phyloP scores from a whole-genome alignment of 164 flowering plant species.

The Magnolia sinica region DNA sequence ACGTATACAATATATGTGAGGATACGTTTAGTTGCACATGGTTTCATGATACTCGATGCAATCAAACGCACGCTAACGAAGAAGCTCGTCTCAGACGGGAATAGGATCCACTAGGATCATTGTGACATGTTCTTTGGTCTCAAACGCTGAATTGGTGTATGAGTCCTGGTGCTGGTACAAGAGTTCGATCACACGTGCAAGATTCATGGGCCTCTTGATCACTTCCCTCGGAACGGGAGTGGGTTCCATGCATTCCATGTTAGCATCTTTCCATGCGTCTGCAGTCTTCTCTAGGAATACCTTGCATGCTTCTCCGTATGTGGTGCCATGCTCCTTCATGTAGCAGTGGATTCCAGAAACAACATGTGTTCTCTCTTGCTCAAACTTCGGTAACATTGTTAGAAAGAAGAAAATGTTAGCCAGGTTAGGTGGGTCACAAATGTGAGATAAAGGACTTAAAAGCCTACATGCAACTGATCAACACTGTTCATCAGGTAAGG shows the following conservation, averaged over 20 bases:
- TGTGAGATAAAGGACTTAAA: too few relatives aligned
- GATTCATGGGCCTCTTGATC: background rate
- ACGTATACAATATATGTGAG: too few relatives aligned
- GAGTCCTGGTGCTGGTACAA: background rate
- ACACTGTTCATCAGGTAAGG: too few relatives aligned
- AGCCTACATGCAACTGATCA: too few relatives aligned
- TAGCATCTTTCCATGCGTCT: slow-evolving; percentile 12
- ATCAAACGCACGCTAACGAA: background rate
- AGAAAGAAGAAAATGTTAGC: background rate
- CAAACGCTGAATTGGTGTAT: background rate
- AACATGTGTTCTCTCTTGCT: slow-evolving; percentile 13
- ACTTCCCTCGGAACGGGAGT: background rate
- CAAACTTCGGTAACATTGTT: background rate
- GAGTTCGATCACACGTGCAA: background rate
- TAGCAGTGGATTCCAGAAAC: slow-evolving; percentile 13
- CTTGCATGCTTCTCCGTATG: background rate
- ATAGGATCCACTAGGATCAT: background rate
- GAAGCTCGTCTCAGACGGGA: background rate
- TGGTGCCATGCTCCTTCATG: slow-evolving; percentile 14
- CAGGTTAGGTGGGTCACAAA: too few relatives aligned
- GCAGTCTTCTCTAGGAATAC: slow-evolving; percentile 2
- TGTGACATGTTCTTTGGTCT: background rate
- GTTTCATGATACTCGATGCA: too few relatives aligned
- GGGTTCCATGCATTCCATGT: slow-evolving; percentile 1
- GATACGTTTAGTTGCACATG: too few relatives aligned